Evolutionary conservation across 495 filamentous ascomycete species (phyloP).

Genomic region (Chaetomium fimeti): DNA sequence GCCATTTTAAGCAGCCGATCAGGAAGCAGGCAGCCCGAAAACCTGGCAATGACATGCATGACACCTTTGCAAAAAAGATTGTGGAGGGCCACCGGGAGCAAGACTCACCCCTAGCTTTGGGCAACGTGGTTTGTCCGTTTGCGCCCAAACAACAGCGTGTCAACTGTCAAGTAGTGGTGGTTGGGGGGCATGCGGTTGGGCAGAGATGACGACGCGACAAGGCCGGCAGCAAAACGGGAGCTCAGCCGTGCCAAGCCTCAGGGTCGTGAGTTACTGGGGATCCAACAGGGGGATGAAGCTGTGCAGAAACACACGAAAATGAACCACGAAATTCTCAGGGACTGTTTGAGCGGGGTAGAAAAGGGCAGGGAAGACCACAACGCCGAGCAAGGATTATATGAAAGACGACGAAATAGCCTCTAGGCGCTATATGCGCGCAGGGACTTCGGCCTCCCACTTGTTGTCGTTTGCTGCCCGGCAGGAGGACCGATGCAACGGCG

Average conservation of each 20-base stretch:
- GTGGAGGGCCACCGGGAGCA: background rate
- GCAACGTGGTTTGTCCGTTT: conserved; percentile 22
- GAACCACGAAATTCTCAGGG: background rate
- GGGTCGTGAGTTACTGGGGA: conserved; percentile 3
- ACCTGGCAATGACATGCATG: conserved; percentile 15
- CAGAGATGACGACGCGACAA: conserved; percentile 27
- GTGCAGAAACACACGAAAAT: background rate
- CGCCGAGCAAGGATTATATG: background rate
- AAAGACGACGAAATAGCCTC: background rate
- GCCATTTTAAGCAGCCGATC: conserved; percentile 10
- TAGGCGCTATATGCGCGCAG: conserved; percentile 22
- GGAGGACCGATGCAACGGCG: conserved; percentile 23
- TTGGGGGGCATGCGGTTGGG: conserved; percentile 20
- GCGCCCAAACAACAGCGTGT: conserved; percentile 20
- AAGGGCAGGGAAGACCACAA: background rate
- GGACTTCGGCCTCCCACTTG: background rate
- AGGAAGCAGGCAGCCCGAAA: conserved; percentile 9
- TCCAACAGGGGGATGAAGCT: background rate
- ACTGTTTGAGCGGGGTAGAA: background rate
- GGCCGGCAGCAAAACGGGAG: conserved; percentile 15
- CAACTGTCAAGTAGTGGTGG: conserved; percentile 1
- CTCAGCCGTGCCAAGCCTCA: conserved; percentile 22
- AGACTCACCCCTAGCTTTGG: conserved; percentile 10
- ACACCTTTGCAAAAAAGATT: conserved; percentile 18
- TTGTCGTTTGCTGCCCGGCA: conserved; percentile 8